Conservation (phyloP, 495 filamentous ascomycete genomes). For the Daldinia concentrica region DNA sequence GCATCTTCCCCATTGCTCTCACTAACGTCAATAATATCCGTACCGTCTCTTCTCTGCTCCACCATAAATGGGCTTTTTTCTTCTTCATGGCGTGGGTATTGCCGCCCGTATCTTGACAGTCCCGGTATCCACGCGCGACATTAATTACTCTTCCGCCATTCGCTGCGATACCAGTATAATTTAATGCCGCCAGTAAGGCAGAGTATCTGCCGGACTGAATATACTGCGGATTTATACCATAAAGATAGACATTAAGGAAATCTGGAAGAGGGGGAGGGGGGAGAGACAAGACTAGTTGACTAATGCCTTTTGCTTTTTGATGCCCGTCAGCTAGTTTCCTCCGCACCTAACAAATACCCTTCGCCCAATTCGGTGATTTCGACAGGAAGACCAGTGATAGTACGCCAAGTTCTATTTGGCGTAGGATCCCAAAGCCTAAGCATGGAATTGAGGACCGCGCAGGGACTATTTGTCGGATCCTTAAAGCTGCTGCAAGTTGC, state of each 20-base stretch:
- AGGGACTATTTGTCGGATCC: conserved; percentile 19
- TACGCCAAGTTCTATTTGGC: conserved; percentile 38
- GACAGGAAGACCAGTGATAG: conserved; percentile 30
- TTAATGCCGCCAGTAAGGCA: conserved; percentile 26
- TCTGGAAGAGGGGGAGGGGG: conserved; percentile 16
- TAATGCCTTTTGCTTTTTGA: conserved; percentile 13
- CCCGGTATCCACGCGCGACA: conserved; percentile 34
- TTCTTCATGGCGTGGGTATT: conserved; percentile 29
- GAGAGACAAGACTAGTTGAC: conserved; percentile 7
- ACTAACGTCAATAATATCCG: conserved; percentile 47
- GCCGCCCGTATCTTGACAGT: conserved; percentile 18
- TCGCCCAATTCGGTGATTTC: conserved; percentile 14
- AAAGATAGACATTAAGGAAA: conserved; percentile 13
- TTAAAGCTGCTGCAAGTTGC: conserved; percentile 18
- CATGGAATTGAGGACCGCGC: conserved; percentile 33
- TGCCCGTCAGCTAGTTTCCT: conserved; percentile 26
- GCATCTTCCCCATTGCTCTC: conserved; percentile 28
- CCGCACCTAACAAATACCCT: conserved; percentile 20
- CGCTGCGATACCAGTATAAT: conserved; percentile 22
- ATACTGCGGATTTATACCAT: conserved; percentile 20
- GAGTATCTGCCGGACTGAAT: conserved; percentile 31
- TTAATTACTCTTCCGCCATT: conserved; percentile 39
- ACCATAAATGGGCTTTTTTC: conserved; percentile 41
- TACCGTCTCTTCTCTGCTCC: conserved; percentile 40
- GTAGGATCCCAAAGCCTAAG: conserved; percentile 34